Evolutionary conservation across 2,329 filamentous ascomycete genomes (phyloP).

Genomic region (Colletotrichum tropicicola): DNA sequence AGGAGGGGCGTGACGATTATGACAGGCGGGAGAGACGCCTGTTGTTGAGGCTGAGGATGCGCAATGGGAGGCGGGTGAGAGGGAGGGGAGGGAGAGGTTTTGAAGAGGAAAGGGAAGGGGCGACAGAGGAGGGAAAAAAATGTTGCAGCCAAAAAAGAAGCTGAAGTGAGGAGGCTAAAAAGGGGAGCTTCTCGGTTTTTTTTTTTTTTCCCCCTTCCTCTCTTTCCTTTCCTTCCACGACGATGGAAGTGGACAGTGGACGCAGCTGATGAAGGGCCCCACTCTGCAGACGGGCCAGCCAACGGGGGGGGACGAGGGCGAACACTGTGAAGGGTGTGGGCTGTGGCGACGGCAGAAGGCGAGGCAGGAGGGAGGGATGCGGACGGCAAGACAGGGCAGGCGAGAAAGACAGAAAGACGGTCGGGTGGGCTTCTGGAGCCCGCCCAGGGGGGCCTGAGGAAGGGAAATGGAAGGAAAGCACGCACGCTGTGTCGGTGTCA

Average conservation of each 20-base stretch:
- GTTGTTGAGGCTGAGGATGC: constrained; percentile 12
- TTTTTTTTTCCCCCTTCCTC: background rate
- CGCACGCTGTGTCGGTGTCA: background rate
- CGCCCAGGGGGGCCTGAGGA: too few species aligned
- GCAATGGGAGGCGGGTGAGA: constrained; percentile 4
- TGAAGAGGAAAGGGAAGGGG: constrained; percentile 28
- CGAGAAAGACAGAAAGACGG: background rate
- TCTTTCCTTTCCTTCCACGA: constrained; percentile 11
- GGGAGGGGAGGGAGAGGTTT: constrained; percentile 22
- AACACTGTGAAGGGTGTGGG: background rate
- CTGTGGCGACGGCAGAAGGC: constrained; percentile 27
- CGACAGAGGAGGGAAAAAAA: constrained; percentile 23
- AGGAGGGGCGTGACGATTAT: background rate
- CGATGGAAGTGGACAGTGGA: constrained; percentile 20
- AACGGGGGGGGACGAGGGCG: constrained; percentile 10
- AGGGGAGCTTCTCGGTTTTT: constrained; percentile 25
- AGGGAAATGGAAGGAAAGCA: constrained; percentile 10
- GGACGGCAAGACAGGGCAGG: background rate
- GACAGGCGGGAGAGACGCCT: constrained; percentile 2
- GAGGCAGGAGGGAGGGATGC: background rate
- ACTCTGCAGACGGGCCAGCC: constrained; percentile 18
- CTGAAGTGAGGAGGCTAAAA: constrained; percentile 27
- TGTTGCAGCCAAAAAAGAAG: constrained; percentile 25
- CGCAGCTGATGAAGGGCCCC: constrained; percentile 25
- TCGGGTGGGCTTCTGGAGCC: too few species aligned